phyloP scores from a whole-genome alignment of 1,139 yeast genomes.

The Taphrina sp. region DNA sequence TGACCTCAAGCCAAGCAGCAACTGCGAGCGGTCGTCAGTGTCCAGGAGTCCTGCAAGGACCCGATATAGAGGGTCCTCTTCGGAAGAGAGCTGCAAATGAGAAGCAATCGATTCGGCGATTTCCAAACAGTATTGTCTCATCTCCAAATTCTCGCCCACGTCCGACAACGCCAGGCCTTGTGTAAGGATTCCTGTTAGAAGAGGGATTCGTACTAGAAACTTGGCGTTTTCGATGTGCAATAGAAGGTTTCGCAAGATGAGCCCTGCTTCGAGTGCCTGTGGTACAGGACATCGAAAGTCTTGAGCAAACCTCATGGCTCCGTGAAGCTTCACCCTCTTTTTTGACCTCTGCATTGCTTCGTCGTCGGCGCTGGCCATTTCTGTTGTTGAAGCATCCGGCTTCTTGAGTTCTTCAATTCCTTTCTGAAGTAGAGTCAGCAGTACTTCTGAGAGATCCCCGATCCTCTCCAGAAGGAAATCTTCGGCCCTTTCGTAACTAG shows the following conservation, averaged over 20 bases:
- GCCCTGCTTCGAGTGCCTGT: conserved; percentile 59
- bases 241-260: conserved; percentile 73
- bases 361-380: neutral
- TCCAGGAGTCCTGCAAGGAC: conserved; percentile 37
- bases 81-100: conserved; percentile 69
- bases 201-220: conserved; percentile 58
- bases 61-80: conserved; percentile 48
- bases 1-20: conserved; percentile 47
- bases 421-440: conserved; percentile 47
- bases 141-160: conserved; percentile 54
- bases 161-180: conserved; percentile 50
- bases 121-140: conserved; percentile 69
- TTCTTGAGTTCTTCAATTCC: neutral
- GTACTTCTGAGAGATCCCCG: conserved; percentile 53
- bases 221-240: conserved; percentile 85
- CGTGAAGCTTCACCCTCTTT: conserved; percentile 6
- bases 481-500: conserved; percentile 55
- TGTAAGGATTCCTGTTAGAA: conserved; percentile 46
- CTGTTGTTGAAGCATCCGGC: neutral
- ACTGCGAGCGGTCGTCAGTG: conserved; percentile 45
- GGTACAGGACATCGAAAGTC: conserved; percentile 46
- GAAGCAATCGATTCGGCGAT: conserved; percentile 81
- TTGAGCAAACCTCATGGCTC: neutral
- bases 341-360: neutral
- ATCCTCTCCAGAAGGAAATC: conserved; percentile 53